phyloP scores from a whole-genome alignment of 108 stramenopile species.

The Parietichytrium sp. region DNA sequence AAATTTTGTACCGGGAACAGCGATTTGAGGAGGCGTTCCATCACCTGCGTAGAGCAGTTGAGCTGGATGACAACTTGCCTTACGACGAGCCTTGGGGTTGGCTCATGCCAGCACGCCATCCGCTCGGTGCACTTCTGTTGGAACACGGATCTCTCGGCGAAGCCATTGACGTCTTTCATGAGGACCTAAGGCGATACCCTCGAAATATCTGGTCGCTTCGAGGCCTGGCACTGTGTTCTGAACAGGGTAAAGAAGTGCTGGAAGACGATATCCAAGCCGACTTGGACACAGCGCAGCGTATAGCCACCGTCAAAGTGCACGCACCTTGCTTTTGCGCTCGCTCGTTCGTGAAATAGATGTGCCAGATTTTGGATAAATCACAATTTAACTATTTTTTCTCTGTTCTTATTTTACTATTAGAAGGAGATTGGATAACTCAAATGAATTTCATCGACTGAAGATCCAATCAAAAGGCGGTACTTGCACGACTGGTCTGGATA shows the following conservation, averaged over 20 bases:
- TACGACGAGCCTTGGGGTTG: conserved; percentile 30
- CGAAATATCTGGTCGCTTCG: conserved; percentile 8
- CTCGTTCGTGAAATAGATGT: no score
- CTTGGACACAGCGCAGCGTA: no score
- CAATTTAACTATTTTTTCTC: no score
- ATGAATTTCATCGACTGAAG: no score
- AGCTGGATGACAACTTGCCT: neutral
- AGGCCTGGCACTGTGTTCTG: neutral
- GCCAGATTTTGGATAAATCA: no score
- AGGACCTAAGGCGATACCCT: neutral
- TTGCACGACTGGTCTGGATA: no score
- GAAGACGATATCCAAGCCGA: no score
- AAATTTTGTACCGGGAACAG: conserved; percentile 2
- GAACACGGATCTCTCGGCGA: neutral
- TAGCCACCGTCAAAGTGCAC: no score
- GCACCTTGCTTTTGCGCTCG: no score
- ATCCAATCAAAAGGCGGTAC: no score
- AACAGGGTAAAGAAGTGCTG: neutral
- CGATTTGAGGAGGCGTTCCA: neutral
- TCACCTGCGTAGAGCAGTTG: neutral
- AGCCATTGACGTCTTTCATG: neutral
- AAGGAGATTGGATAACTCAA: no score
- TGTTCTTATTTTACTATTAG: no score
- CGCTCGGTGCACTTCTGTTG: neutral
- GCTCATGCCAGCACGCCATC: neutral